Evolutionary conservation across 805 yeast species (phyloP), one percentile per base, ranked within the genome.

Genomic region (Sporopachydermia quercuum): DNA sequence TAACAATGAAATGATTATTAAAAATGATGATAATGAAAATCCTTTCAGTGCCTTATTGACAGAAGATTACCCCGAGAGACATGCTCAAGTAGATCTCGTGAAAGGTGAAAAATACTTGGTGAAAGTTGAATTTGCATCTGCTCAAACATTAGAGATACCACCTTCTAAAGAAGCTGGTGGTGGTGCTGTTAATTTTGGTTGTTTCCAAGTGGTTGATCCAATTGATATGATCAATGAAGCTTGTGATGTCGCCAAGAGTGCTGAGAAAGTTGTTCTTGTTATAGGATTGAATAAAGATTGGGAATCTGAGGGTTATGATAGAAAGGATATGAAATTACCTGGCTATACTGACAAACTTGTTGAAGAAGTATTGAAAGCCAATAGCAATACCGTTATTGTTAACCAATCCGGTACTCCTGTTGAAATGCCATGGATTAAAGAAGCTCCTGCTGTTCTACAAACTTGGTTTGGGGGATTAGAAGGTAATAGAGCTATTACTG

Each of bases 351-450:
- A 68, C 40, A 60, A 63, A 36, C 60, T 75, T 42, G 61, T 74
- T 19, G 53, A 48, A 17, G 69, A 61, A 6, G 63, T 75, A 6
- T 42, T 60, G 30, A 56, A 55, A 19, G 77, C 61, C 15, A 72
- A 74, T 46, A 62, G 66, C 18, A 68, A 73, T 46, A 62, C 69
- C 2, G 65, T 70, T 8, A 61, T 75, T 19, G 76, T 76, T 17
- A 63, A 68, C 47, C 78, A 74, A 49, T 63, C 74, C 3, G 81
- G 81, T 38, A 67, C 78, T 15, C 80, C 81, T 0, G 76, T 74
- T 5, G 64, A 70, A 33, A 53, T 75, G 60, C 78, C 78, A 18
- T 73, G 77, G 76, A 43, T 56, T 5, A 44, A 47, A 5, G 49
- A 62, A 30, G 70, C 62, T 16, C 60, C 61, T 34, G 66, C 66